Conservation (phyloP, 306 rosid species). For the Glycine tomentella region DNA sequence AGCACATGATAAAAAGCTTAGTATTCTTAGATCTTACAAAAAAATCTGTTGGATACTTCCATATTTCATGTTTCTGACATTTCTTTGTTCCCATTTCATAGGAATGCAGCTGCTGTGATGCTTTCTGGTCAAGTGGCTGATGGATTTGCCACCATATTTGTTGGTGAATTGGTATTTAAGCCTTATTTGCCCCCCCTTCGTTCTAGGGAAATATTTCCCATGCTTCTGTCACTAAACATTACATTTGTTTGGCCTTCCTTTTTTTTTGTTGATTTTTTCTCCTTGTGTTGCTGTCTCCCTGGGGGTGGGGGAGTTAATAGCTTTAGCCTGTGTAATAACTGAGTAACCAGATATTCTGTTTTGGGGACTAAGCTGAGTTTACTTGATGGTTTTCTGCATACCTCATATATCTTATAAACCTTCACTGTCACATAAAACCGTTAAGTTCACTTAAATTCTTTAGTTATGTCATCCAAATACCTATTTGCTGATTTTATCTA, state of each 20-base stretch:
- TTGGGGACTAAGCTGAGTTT: not conserved
- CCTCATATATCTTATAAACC: constrained; percentile 16
- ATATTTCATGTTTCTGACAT: constrained; percentile 1
- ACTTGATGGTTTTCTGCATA: constrained; percentile 16
- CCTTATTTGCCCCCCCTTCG: not conserved
- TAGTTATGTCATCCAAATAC: constrained; percentile 9
- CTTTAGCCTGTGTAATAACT: too few species aligned
- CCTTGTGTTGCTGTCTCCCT: too few species aligned
- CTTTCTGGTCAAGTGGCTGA: constrained; percentile 99
- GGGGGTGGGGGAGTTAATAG: too few species aligned
- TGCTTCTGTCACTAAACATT: too few species aligned
- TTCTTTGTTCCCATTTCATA: constrained; percentile 38
- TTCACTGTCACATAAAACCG: not conserved
- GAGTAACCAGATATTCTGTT: too few species aligned
- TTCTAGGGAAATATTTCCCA: too few species aligned
- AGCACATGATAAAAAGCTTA: not conserved
- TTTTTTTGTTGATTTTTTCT: too few species aligned
- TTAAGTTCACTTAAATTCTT: constrained; percentile 14
- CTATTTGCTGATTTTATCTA: constrained; percentile 13
- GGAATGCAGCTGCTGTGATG: constrained; percentile 92
- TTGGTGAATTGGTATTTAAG: constrained; percentile 89
- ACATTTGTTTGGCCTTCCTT: too few species aligned
- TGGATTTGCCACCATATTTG: constrained; percentile 80
- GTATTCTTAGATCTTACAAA: constrained; percentile 2
- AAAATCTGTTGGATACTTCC: constrained; percentile 27